Base-by-base conservation (phyloP, 805 yeast species). In the Metschnikowia aberdeeniae region DNA sequence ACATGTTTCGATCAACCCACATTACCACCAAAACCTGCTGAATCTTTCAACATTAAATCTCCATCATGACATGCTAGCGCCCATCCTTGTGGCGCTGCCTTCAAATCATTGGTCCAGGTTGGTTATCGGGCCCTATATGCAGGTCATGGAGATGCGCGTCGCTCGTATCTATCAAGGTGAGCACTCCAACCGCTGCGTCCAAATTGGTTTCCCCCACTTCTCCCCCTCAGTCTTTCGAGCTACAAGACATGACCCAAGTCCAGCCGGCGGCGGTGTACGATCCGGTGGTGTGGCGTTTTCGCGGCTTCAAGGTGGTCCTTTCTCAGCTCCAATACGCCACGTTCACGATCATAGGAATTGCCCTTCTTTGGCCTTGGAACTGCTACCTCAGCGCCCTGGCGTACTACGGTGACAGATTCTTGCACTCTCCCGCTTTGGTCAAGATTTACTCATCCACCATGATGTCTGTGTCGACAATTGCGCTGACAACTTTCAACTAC, bases 341-440 rank as follows among this genome's bases (percentile, higher is more conserved):
- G 0, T 89, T 84, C 57, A 65, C 81, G 20, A 54, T 78, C 10
- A 74, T 86, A 6, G 97, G 97, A 0, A 73, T 88, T 11, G 84
- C 96, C 1, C 71, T 85, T 17, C 72, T 92, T 17, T 92, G 98
- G 97, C 98, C 98, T 0, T 92, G 98, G 57, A 93, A 92, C 70
- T 82, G 93, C 54, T 84, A 90, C 51, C 66, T 93, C 8, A 81
- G 95, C 1, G 96, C 97, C 0, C 78, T 96, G 0, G 84, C 85
- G 7, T 89, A 88, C 64, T 88, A 89, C 57, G 73, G 77, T 47
- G 75, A 78, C 52, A 61, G 89, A 54, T 79, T 92, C 50, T 64
- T 67, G 17, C 64, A 68, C 33, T 64, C 76, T 3, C 77, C 84
- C 1, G 40, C 64, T 1, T 63, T 83, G 55, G 74, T 85, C 9